Base-by-base conservation (phyloP, 768 basidiomycete genomes). In the Daedaleopsis nitida region DNA sequence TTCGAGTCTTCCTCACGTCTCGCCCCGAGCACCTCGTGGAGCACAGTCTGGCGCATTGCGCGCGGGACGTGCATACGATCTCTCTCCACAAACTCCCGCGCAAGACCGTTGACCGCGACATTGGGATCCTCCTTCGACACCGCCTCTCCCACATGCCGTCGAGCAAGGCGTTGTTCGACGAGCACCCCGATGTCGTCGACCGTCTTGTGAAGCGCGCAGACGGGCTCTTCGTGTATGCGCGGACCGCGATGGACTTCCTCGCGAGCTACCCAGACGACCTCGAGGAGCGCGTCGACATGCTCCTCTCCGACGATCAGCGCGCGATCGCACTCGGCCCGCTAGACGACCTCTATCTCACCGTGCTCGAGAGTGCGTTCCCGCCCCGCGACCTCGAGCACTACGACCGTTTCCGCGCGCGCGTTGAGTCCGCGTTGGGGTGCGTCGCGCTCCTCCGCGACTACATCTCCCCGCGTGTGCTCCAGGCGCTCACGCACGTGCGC, bases 191-290 rank as follows among this genome's bases (percentile, higher is more conserved):
- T 39, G 14, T n/a, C 27, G 19, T 44, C 12, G n/a, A 12, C 19
- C 12, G 23, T 35, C 53, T 49, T 3, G 47, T 45, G 12, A 11
- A 19, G 52, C 14, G 45, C 14, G 43, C 59, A 3, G 59, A 60
- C 9, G 52, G 52, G 8, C 35, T 55, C 5, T 55, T 60, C 34
- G 24, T 60, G 7, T 60, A 60, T 42, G 59, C 52, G 1, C 44
- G 19, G 21, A 49, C 45, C 16, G 59, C 53, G 11, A 27, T 52
- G 32, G 19, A 55, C 10, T 47, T 54, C 35, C 44, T 60, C 12
- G 17, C 7, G 7, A 23, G 32, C 34, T 16, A 48, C 2, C 21
- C 19, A 11, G 52, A 39, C 19, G 11, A 58, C 48, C 5, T 42
- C 19, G 44, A 45, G 11, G 52, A 60, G 24, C 38, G 39, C 14